A percentile compares a stretch with the other conserved stretches of the same genome.
Evolutionary conservation across 139 green algal genomes (phyloP).

Genomic region (Edaphochlamys debaryana): DNA sequence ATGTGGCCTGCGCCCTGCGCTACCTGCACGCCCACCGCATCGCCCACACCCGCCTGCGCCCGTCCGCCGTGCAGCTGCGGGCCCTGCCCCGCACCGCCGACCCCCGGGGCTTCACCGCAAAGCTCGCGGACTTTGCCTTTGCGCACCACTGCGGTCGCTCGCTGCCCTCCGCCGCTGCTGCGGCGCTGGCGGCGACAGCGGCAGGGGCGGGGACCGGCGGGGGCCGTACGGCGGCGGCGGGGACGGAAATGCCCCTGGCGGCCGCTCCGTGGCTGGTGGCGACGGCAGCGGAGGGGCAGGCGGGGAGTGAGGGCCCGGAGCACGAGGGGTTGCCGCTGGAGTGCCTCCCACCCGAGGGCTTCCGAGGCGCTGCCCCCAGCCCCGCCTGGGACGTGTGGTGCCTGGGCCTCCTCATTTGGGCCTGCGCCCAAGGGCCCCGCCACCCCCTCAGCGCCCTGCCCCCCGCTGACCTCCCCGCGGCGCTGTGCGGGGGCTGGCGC

Average conservation of each 20-base stretch:
- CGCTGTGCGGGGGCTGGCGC: background rate
- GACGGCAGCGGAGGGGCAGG: background rate
- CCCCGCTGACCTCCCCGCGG: background rate
- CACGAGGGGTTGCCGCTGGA: background rate
- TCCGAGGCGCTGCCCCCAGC: background rate
- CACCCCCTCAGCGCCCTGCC: background rate
- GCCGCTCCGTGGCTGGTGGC: background rate
- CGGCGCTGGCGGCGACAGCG: background rate
- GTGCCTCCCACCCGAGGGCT: background rate
- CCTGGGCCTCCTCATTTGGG: background rate
- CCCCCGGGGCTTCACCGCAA: background rate
- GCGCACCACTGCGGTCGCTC: too few relatives aligned
- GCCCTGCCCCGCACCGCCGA: background rate
- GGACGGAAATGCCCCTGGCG: background rate
- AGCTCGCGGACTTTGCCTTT: constrained; percentile 3
- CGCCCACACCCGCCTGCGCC: background rate
- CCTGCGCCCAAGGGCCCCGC: background rate
- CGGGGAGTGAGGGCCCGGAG: too few relatives aligned
- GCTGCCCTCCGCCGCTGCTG: too few relatives aligned
- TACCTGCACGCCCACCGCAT: background rate
- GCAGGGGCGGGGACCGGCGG: background rate
- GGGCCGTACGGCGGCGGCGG: too few relatives aligned
- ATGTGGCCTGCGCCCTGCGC: background rate
- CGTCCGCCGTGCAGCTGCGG: background rate
- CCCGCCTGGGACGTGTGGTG: background rate